Base-by-base conservation (phyloP, 352 stramenopile species). In the Pythium brachiatum region DNA sequence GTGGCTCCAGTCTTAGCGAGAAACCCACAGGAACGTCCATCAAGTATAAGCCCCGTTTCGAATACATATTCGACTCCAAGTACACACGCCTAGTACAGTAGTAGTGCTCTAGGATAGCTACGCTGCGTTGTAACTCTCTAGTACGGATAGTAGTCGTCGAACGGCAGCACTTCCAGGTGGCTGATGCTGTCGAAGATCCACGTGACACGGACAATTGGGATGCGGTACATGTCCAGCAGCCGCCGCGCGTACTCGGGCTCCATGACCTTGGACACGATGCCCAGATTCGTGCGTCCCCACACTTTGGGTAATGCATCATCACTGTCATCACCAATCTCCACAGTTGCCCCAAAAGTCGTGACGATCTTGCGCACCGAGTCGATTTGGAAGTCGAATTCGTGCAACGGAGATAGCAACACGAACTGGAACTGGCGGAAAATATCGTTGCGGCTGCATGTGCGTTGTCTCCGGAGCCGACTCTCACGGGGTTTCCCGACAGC, bases 121-220 rank as follows among this genome's bases (percentile, higher is more conserved):
- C n/a, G n/a, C n/a, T 39, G 25, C 21, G 27, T 46, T 29, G 9
- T 46, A 34, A 43, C 13, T 25, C 47, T 48, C 6, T 70, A 94
- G 60, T 94, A 95, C 48, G 86, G 86, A 54, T 92, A 94, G 51
- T 94, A 95, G 57, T 94, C 83, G 55, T 93, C 83, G 57, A 90
- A 95, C 12, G 87, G 79, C 25, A 92, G 74, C 38, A 93, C 76
- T 66, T 89, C 76, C 20, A 94, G 70, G 66, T 94, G 72, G 60
- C 83, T 94, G 66, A 95, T 89, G 68, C 87, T 94, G 69, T 95
- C 87, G 46, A 93, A 90, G 59, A 95, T 79, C 87, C 87, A 95
- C 38, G 83, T 89, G 47, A 92, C 87, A 25, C 86, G 87, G 41
- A 95, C 85, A 39, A 95, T 92, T 13, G 85, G 87, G 51, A 94